phyloP scores from a whole-genome alignment of 164 flowering plant species.

The Liquidambar formosana region DNA sequence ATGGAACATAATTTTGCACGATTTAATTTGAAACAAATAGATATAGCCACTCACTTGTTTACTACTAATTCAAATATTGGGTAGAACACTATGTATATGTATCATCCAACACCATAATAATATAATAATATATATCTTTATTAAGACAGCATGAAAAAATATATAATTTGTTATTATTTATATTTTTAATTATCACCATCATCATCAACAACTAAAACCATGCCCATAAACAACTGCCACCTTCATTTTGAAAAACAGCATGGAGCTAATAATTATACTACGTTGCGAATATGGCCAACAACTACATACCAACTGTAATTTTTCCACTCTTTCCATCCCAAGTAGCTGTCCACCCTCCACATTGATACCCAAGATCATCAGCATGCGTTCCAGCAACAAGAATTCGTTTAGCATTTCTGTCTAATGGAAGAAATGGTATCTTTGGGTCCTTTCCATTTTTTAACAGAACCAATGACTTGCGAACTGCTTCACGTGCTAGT shows the following conservation, averaged over 20 bases:
- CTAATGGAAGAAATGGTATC: conserved; percentile 71
- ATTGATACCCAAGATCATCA: conserved; percentile 87
- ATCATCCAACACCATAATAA: no score
- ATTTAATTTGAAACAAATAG: no score
- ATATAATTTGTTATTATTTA: no score
- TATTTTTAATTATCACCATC: no score
- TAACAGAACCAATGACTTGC: conserved; percentile 80
- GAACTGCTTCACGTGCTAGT: conserved; percentile 83
- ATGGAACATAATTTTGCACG: no score
- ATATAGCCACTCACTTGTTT: no score
- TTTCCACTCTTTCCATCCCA: conserved; percentile 76
- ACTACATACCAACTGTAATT: conserved; percentile 66
- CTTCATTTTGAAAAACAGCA: neutral
- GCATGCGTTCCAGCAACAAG: conserved; percentile 85
- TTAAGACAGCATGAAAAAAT: no score
- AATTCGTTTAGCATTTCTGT: conserved; percentile 59
- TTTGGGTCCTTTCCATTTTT: conserved; percentile 75
- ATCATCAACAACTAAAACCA: neutral
- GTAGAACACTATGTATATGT: no score
- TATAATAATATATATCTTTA: no score
- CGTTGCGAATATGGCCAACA: no score
- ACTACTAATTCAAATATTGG: no score
- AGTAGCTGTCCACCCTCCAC: conserved; percentile 92
- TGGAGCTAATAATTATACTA: neutral
- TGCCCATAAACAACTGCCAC: neutral